Base-by-base conservation (phyloP, 768 basidiomycete genomes). In the Suillus sp. region DNA sequence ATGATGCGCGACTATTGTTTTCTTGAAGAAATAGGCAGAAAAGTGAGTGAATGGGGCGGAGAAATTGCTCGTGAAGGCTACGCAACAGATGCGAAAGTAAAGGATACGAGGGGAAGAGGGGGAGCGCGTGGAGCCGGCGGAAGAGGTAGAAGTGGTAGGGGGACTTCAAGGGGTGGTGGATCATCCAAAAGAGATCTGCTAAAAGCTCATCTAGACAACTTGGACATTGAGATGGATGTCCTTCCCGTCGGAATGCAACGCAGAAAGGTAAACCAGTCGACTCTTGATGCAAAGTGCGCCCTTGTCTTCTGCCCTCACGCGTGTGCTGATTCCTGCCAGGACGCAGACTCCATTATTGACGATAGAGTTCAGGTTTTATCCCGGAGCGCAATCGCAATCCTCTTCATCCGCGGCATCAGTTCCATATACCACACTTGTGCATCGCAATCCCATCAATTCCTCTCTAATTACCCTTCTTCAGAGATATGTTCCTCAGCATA, bases 1-100 rank as follows among this genome's bases (percentile, higher is more conserved):
- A 89, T 96, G 88, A 91, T 94, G 88, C 84, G 89, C 68, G 95
- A 97, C 76, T 97, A 95, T 73, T 80, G 81, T 47, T 95, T 88
- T 72, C 79, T 97, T 67, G 95, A 97, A 76, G 91, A 93, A 20
- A 75, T 94, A 35, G 86, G 91, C 25, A 77, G 95, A 66, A 87
- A 83, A 67, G 87, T 90, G n/a, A 79, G 81, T 25, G 86, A 84
- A 14, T 92, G 90, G 88, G 93, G 90, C 0, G 74, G 78, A 68
- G 85, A 92, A 69, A 90, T 93, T 64, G 82, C 82, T 65, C 79
- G 80, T 59, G 84, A 91, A 62, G 83, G 89, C 47, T 86, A 85
- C 74, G 71, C 74, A 69, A 69, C 78, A 70, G 58, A 56, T 64
- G 59, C 65, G 51, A 57, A 66, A 62, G 69, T 71, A 64, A 68